These are phyloP conservation scores for Podospora anserina DNA, from an alignment of 495 filamentous ascomycete genomes.

Conservation along the genomic window DNA sequence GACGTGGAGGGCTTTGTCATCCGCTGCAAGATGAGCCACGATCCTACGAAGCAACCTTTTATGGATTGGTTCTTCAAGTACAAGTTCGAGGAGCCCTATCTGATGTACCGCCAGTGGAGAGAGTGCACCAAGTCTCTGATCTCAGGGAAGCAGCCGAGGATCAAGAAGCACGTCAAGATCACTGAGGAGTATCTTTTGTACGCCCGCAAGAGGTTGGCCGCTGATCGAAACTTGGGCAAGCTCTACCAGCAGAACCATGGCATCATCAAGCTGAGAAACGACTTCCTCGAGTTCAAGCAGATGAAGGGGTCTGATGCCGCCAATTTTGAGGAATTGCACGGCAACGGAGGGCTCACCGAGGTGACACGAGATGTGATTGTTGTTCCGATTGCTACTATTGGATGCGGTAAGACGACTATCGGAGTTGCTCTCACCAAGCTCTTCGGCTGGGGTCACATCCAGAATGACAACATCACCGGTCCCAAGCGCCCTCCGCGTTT, in stretches of 20 bases:
- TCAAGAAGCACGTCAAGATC: conserved; percentile 82
- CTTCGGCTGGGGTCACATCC: conserved; percentile 90
- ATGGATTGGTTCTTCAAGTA: conserved; percentile 99
- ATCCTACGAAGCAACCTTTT: conserved; percentile 44
- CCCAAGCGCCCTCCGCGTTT: conserved; percentile 71
- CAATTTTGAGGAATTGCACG: conserved; percentile 38
- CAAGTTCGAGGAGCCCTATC: conserved; percentile 98
- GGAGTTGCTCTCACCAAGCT: conserved; percentile 77
- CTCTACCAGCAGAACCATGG: conserved; percentile 84
- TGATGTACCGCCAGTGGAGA: conserved; percentile 98
- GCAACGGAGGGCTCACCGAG: conserved; percentile 31
- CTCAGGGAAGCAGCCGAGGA: conserved; percentile 65
- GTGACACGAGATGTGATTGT: conserved; percentile 67
- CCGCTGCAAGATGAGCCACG: conserved; percentile 65
- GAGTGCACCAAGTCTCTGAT: conserved; percentile 94
- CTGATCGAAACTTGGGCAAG: conserved; percentile 59
- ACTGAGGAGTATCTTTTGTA: conserved; percentile 87
- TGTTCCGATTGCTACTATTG: conserved; percentile 84
- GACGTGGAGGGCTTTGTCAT: conserved; percentile 98
- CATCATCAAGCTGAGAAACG: conserved; percentile 88
- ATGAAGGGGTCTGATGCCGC: conserved; percentile 74
- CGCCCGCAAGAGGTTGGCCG: conserved; percentile 66
- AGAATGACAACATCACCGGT: conserved; percentile 94
- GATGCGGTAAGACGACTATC: conserved; percentile 95
- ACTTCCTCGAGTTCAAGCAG: conserved; percentile 75